Evolutionary conservation across 495 filamentous ascomycete genomes (phyloP), one percentile per base, ranked within the genome.

Genomic region (Aspergillus taichungensis): DNA sequence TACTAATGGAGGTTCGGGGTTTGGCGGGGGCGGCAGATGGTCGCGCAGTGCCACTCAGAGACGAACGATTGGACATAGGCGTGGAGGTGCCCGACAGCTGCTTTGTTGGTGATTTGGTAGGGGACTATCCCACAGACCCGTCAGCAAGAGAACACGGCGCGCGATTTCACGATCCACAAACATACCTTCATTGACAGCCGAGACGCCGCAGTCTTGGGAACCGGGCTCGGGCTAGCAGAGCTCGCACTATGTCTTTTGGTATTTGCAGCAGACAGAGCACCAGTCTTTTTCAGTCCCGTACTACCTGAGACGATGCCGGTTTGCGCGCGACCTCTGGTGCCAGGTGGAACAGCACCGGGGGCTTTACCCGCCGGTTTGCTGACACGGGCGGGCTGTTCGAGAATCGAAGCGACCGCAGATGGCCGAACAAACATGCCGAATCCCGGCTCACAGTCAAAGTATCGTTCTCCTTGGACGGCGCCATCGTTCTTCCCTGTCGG

Each of bases 401-500:
- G 44, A 13, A 89, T 59, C 27, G 71, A 69, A 18, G 78, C 67
- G 34, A 74, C 47, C 2, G 78, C 79, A 3, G 71, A 57, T 6
- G 86, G 82, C 30, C 84, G 75, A 29, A 95, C 75, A 55, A 98
- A 98, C 84, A 97, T 92, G 54, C 92, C 92, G 67, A 78, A 77
- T 6, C 78, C 77, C 46, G 79, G 79, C 42, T 80, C 64, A 56
- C 91, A 96, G 18, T 88, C 78, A 56, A 97, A 98, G 63, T 98
- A 98, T 33, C 87, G 74, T 51, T 90, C 77, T 34, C 88, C 91
- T 62, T 91, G 78, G 33, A 97, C 85, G 28, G 83, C 79, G 52
- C 92, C 92, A 73, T 98, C 88, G 56, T 98, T 97, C 68, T 98
- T 97, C 8, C 92, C 92, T 8, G 72, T 75, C n/a, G 78, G 68